These are phyloP conservation scores for Xylaria nigripes DNA, from an alignment of 495 filamentous ascomycete genomes.

Conservation along the genomic window DNA sequence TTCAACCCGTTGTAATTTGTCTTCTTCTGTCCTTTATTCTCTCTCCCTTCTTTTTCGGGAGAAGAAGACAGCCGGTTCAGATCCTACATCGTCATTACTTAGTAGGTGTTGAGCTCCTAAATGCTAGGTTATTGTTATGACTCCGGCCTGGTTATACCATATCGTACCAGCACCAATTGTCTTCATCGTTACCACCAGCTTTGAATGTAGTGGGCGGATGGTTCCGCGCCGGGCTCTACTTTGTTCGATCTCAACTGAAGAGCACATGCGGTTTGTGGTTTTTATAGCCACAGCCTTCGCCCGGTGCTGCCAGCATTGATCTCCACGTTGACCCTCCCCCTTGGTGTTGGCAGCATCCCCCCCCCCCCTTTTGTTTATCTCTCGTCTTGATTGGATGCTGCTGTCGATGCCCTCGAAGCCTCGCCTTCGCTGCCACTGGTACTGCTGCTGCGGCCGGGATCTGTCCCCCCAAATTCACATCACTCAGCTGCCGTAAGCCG, in stretches of 20 bases:
- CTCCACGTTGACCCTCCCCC: not conserved
- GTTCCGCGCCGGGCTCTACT: not conserved
- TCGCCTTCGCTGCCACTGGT: constrained; percentile 3
- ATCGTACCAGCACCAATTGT: not conserved
- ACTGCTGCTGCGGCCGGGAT: constrained; percentile 8
- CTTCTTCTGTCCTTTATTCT: not conserved
- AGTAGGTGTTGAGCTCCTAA: not conserved
- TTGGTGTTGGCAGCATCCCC: not conserved
- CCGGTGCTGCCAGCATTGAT: not conserved
- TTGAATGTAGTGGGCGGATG: not conserved
- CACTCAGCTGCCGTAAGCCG: constrained; percentile 23
- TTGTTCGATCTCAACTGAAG: not conserved
- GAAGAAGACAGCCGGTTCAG: not conserved
- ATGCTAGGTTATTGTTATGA: not conserved
- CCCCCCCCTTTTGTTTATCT: not conserved
- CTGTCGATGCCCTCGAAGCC: constrained; percentile 3
- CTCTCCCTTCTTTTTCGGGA: not conserved
- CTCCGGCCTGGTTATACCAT: not conserved
- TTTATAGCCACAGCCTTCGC: not conserved
- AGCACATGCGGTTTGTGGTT: not conserved
- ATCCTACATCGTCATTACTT: not conserved
- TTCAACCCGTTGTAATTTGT: too few species aligned
- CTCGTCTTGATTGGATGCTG: not conserved
- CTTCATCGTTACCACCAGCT: not conserved
- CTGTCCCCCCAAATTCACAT: constrained; percentile 22